Evolutionary conservation across 2,329 filamentous ascomycete genomes (phyloP), one percentile per base, ranked within the genome.

Genomic region (Fusarium sp.): DNA sequence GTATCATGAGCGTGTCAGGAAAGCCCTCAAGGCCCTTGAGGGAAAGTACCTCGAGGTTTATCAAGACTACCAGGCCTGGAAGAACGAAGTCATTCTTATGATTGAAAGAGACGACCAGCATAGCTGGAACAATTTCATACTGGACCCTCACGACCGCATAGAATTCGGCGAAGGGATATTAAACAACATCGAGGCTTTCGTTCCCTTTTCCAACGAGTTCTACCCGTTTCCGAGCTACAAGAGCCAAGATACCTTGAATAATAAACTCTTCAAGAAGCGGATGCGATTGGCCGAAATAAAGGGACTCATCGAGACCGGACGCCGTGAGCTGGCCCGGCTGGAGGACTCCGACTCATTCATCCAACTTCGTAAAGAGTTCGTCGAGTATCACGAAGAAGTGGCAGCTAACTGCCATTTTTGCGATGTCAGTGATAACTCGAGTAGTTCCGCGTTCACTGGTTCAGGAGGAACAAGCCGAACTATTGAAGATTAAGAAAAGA

Each of bases 91-190:
- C 17, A 39, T 75, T 22, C 45, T 36, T 7, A 13, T 14, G 9
- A 6, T 36, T 18, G 73, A 75, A 35, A 22, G 36, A 15, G 6
- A 35, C 12, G 62, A 71, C 1, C 50, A 69, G 24, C 15, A 50
- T 38, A 36, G 42, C 20, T 75, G 69, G 69, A 75, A 75, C 39
- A 24, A 47, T 12, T 65, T 51, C n/a, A 48, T 73, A 10, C 55
- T 75, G 18, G 44, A 73, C n/a, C 70, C 70, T 24, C 30, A n/a
- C 12, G 11, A 22, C 6, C n/a, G 13, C 12, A 42, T 32, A 13
- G 7, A 13, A 30, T 11, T 60, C 22, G 7, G n/a, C 8, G 17
- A 30, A 9, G 18, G 35, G 3, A 36, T 66, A 22, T 7, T 66
- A 8, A 13, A 50, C 8, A 45, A 38, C 15, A 38, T 66, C 12